Conservation (phyloP, 2,329 filamentous ascomycete species). For the Orbilia ellipsospora region DNA sequence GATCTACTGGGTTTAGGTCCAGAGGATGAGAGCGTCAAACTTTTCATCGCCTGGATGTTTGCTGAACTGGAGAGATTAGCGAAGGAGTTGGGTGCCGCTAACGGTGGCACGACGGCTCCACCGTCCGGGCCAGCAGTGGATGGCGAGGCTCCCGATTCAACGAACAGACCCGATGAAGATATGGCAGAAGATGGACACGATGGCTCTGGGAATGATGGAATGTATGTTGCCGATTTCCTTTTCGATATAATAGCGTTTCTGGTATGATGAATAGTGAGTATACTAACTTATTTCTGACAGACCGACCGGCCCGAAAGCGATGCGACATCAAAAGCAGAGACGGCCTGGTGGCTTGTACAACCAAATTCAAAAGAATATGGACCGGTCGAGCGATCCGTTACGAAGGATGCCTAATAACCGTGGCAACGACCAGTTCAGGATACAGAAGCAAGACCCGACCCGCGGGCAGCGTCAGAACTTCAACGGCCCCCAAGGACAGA, state of each 20-base stretch:
- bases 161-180: constrained; percentile 73
- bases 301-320: constrained; percentile 92
- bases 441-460: constrained; percentile 76
- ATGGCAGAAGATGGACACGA: constrained; percentile 72
- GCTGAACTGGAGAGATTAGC: constrained; percentile 77
- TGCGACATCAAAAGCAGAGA: constrained; percentile 76
- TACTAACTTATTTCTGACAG: constrained; percentile 66
- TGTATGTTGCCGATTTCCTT: constrained; percentile 65
- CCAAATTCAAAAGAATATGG: constrained; percentile 84
- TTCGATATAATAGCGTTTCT: background rate
- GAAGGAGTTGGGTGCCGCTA: constrained; percentile 69
- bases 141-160: constrained; percentile 48
- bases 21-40: constrained; percentile 82
- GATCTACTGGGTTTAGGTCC: constrained; percentile 85
- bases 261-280: constrained; percentile 42
- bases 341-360: constrained; percentile 84
- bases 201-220: constrained; percentile 65
- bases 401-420: constrained; percentile 74
- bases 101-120: constrained; percentile 61
- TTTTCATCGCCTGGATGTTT: constrained; percentile 95
- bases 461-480: constrained; percentile 64
- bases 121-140: constrained; percentile 28
- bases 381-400: constrained; percentile 79
- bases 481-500: constrained; percentile 65
- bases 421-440: constrained; percentile 75